These are phyloP conservation scores for Anaeramoeba flamelloides DNA, from an alignment of 78 protist species.

Conservation along the genomic window DNA sequence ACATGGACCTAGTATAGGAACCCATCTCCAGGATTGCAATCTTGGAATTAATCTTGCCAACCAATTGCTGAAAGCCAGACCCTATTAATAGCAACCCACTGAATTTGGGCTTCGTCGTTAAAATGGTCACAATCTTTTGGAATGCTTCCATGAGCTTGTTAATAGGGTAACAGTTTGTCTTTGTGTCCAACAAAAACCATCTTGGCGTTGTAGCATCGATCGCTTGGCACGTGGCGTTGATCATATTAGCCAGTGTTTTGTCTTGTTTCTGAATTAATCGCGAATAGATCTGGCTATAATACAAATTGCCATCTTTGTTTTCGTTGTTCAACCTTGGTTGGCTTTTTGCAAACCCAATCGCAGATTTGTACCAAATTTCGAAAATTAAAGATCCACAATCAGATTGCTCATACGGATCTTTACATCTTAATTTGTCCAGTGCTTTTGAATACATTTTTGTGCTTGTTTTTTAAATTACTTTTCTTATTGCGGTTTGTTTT, in stretches of 20 bases:
- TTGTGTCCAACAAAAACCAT: neutral
- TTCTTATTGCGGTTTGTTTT: no score
- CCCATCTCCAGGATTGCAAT: neutral
- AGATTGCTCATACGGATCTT: neutral
- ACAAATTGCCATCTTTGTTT: no score
- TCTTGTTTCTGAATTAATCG: no score
- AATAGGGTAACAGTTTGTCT: neutral
- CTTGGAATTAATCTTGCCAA: neutral
- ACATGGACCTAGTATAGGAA: neutral
- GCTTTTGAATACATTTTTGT: neutral
- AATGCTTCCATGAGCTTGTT: neutral
- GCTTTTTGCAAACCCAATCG: neutral
- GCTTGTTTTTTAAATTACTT: no score
- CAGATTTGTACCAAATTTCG: neutral
- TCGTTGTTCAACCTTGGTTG: no score
- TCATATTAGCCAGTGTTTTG: neutral
- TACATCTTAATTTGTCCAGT: neutral
- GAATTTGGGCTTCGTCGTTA: neutral
- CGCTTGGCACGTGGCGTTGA: neutral
- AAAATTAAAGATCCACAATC: neutral
- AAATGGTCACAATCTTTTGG: neutral
- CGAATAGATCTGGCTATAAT: no score
- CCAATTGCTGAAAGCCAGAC: neutral
- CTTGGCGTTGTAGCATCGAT: neutral
- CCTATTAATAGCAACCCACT: neutral